phyloP scores from a whole-genome alignment of 2,329 filamentous ascomycete species.

The Ceratocystis variospora region DNA sequence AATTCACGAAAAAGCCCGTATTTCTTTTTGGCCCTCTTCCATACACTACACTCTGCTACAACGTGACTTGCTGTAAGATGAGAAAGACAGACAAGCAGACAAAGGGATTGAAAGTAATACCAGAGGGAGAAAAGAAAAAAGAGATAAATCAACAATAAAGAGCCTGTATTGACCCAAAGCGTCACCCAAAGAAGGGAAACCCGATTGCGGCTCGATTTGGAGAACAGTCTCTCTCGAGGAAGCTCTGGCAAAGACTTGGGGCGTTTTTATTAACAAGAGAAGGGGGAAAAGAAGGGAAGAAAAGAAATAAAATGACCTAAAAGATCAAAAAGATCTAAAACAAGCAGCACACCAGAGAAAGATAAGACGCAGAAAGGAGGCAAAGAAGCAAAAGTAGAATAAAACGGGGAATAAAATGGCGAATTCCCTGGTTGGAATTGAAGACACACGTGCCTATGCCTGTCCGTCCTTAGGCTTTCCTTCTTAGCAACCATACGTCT shows the following conservation, averaged over 20 bases:
- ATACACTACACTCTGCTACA: neutral
- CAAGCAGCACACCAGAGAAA: neutral
- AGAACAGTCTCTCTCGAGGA: too few species aligned
- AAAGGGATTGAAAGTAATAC: neutral
- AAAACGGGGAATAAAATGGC: neutral
- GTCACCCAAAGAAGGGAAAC: neutral
- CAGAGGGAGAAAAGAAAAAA: neutral
- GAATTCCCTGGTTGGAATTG: neutral
- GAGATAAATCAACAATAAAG: neutral
- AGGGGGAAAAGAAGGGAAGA: neutral
- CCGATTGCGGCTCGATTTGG: neutral
- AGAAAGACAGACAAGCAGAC: neutral
- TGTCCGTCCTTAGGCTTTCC: neutral
- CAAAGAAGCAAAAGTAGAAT: neutral
- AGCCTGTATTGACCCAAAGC: neutral
- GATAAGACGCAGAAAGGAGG: neutral
- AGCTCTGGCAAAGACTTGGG: too few species aligned
- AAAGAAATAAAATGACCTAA: neutral
- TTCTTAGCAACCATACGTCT: too few species aligned
- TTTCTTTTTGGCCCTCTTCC: neutral
- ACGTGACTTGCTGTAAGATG: neutral
- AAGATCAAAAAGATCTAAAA: neutral
- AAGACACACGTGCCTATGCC: neutral
- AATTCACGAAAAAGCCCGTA: neutral
- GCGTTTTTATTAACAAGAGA: too few species aligned